Evolutionary conservation across 2,329 filamentous ascomycete genomes (phyloP).

Genomic region (Venturia carpophila): DNA sequence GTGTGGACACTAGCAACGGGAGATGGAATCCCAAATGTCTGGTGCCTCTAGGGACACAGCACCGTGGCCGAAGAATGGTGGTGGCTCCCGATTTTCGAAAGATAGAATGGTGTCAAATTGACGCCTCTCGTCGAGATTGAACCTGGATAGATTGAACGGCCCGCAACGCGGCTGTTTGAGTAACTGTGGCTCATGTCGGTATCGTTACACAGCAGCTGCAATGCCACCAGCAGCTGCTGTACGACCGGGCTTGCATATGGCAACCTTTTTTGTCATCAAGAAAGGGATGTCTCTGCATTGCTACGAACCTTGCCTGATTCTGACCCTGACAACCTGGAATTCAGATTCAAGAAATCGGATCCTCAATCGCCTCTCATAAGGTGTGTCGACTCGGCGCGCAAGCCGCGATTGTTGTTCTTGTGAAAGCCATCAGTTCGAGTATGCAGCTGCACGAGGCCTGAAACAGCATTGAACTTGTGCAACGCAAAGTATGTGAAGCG

Average conservation of each 20-base stretch:
- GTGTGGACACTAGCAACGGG: background rate
- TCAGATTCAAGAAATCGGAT: no score
- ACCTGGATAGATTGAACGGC: background rate
- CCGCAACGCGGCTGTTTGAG: background rate
- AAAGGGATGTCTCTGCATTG: background rate
- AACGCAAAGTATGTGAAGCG: background rate
- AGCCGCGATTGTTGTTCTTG: constrained; percentile 3
- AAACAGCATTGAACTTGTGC: background rate
- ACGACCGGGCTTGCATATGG: background rate
- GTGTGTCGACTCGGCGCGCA: background rate
- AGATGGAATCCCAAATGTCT: background rate
- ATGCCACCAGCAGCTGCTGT: background rate
- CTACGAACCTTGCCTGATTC: background rate
- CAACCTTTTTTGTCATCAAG: background rate
- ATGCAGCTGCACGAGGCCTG: background rate
- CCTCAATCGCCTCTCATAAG: background rate
- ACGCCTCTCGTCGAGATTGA: background rate
- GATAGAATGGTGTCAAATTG: background rate
- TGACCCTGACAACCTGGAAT: no score
- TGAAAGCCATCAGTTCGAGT: background rate
- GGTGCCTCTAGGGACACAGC: background rate
- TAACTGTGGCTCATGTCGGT: constrained; percentile 2
- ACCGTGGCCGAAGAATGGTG: background rate
- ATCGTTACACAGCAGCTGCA: background rate
- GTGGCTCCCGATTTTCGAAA: background rate